These are phyloP conservation scores for Tolypocladium amazonense DNA, from an alignment of 2,329 filamentous ascomycete genomes.

Conservation along the genomic window DNA sequence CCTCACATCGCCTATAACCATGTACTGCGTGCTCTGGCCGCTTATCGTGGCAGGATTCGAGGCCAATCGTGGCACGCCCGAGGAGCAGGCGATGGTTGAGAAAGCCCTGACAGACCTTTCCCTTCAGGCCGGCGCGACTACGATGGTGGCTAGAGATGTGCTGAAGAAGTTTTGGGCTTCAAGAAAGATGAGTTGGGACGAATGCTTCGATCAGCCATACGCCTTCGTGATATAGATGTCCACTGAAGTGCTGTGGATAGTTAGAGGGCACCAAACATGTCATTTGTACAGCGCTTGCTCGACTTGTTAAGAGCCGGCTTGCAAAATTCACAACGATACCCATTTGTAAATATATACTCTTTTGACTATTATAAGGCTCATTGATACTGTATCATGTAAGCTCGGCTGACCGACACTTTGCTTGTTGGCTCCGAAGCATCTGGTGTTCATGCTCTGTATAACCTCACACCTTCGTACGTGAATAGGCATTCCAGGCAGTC, in stretches of 20 bases:
- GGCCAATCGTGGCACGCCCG: neutral
- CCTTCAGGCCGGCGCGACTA: neutral
- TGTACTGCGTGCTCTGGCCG: slow-evolving; percentile 1
- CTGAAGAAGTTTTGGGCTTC: slow-evolving; percentile 4
- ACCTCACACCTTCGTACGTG: too few relatives aligned
- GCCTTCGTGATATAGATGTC: neutral
- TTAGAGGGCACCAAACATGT: neutral
- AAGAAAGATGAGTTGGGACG: slow-evolving; percentile 3
- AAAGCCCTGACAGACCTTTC: neutral
- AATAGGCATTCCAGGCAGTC: too few relatives aligned
- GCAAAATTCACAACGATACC: neutral
- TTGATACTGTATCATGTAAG: too few relatives aligned
- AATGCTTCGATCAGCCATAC: slow-evolving; percentile 4
- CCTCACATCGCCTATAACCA: neutral
- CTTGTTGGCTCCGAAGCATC: too few relatives aligned
- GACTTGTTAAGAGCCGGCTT: neutral
- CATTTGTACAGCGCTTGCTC: neutral
- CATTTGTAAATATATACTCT: neutral
- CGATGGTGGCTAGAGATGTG: neutral
- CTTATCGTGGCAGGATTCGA: neutral
- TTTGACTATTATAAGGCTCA: too few relatives aligned
- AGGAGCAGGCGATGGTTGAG: neutral
- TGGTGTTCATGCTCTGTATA: too few relatives aligned
- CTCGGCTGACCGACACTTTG: too few relatives aligned
- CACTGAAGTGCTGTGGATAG: too few relatives aligned